Evolutionary conservation across 192 early-diverging fungal species (phyloP).

Genomic region (Podila clonocystis): DNA sequence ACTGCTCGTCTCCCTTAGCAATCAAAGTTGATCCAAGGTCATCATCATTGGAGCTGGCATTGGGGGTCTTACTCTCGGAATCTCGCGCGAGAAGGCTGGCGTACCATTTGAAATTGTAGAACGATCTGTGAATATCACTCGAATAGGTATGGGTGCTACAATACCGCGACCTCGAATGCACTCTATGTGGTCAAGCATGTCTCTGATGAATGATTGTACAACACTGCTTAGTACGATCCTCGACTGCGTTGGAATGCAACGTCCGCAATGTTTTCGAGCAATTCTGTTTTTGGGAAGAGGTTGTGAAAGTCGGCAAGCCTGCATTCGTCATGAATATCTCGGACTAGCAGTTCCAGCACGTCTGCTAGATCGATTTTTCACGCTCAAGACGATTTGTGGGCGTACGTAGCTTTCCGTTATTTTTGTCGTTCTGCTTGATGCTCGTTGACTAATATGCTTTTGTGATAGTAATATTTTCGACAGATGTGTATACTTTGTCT

Average conservation of each 20-base stretch:
- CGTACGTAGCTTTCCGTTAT: neutral
- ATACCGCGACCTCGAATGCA: no score
- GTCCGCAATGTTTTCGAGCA: neutral
- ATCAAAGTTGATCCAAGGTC: no score
- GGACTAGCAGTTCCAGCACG: neutral
- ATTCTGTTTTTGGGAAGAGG: neutral
- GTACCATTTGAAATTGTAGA: neutral
- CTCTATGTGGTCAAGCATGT: no score
- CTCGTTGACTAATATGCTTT: neutral
- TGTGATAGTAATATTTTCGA: neutral
- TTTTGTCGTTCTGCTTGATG: neutral
- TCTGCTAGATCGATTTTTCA: slow-evolving; percentile 1
- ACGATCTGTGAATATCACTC: no score
- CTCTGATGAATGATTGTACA: no score
- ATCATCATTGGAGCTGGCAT: slow-evolving; percentile 1
- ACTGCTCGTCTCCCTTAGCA: no score
- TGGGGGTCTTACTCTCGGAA: slow-evolving; percentile 1
- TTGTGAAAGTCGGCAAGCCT: neutral
- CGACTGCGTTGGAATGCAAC: neutral
- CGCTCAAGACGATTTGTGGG: neutral
- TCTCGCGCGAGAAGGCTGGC: neutral
- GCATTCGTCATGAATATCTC: neutral
- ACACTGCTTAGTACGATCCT: neutral
- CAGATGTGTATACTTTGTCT: neutral
- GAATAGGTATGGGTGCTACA: no score